Evolutionary conservation across 352 stramenopile species (phyloP).

Genomic region (Phytophthora fragariaefolia): DNA sequence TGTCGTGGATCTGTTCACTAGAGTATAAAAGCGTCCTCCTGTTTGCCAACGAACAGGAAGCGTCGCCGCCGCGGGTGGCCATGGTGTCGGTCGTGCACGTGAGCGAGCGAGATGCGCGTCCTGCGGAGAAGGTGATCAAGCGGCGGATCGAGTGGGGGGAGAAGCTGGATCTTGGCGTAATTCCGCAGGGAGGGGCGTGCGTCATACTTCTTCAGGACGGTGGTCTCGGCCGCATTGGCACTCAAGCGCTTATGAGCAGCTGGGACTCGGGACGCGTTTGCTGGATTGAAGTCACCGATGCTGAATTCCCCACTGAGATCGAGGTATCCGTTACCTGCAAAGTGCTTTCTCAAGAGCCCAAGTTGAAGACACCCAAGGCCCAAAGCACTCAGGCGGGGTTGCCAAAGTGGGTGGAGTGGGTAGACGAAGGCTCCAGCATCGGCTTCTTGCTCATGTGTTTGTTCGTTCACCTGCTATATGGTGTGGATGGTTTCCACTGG

Average conservation of each 20-base stretch:
- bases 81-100: conserved; percentile 82
- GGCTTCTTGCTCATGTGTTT: conserved; percentile 86
- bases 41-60: conserved; percentile 74
- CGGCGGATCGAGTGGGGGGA: conserved; percentile 76
- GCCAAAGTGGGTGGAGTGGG: conserved; percentile 76
- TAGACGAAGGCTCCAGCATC: conserved; percentile 80
- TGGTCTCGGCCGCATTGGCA: conserved; percentile 76
- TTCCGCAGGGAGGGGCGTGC: conserved; percentile 77
- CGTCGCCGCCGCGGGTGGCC: conserved; percentile 65
- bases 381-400: conserved; percentile 41
- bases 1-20: conserved; percentile 42
- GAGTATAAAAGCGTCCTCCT: conserved; percentile 78
- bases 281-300: conserved; percentile 81
- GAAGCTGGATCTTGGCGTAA: conserved; percentile 74
- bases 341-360: conserved; percentile 55
- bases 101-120: conserved; percentile 63
- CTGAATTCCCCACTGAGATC: conserved; percentile 71
- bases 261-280: conserved; percentile 79
- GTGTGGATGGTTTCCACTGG: conserved; percentile 87
- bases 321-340: conserved; percentile 85
- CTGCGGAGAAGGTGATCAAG: conserved; percentile 73
- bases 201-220: conserved; percentile 82
- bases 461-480: conserved; percentile 84
- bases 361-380: conserved; percentile 33
- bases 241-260: conserved; percentile 84